phyloP scores from a whole-genome alignment of 768 basidiomycete species.

The Hygrocybe punicea region DNA sequence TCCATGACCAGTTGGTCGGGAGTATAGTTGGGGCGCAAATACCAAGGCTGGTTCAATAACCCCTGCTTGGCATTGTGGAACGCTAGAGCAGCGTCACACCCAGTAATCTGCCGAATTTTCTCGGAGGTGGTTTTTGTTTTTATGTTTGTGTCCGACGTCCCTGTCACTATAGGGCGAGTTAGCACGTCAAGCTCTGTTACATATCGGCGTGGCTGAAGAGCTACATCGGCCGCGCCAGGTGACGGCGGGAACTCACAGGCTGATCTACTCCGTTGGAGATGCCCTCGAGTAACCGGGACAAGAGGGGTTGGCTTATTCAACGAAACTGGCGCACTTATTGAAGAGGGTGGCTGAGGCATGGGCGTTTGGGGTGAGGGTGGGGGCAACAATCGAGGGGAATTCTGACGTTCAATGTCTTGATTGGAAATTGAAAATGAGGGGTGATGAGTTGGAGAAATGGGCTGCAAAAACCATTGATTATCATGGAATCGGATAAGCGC shows the following conservation, averaged over 20 bases:
- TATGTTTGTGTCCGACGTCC: conserved; percentile 21
- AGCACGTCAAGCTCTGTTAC: conserved; percentile 8
- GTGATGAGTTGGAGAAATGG: background rate
- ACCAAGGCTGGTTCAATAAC: conserved; percentile 48
- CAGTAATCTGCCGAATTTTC: conserved; percentile 40
- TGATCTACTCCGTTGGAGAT: conserved; percentile 10
- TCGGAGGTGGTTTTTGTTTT: conserved; percentile 21
- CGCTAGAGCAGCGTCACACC: conserved; percentile 43
- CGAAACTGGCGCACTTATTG: conserved; percentile 5
- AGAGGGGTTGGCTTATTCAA: conserved; percentile 39
- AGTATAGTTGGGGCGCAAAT: conserved; percentile 54
- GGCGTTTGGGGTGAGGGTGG: conserved; percentile 18
- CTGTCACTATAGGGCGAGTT: conserved; percentile 26
- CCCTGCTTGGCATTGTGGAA: conserved; percentile 39
- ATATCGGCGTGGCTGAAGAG: background rate
- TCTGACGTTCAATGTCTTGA: conserved; percentile 1
- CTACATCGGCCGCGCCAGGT: conserved; percentile 29
- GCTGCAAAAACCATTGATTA: background rate
- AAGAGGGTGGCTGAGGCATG: conserved; percentile 14
- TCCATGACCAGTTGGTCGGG: conserved; percentile 60
- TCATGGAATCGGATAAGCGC: background rate
- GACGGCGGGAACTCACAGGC: background rate
- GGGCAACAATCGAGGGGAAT: conserved; percentile 18
- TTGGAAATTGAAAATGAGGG: background rate
- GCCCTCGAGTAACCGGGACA: conserved; percentile 16